These are phyloP conservation scores for Delonix regia DNA, from an alignment of 306 rosid species.

Conservation along the genomic window DNA sequence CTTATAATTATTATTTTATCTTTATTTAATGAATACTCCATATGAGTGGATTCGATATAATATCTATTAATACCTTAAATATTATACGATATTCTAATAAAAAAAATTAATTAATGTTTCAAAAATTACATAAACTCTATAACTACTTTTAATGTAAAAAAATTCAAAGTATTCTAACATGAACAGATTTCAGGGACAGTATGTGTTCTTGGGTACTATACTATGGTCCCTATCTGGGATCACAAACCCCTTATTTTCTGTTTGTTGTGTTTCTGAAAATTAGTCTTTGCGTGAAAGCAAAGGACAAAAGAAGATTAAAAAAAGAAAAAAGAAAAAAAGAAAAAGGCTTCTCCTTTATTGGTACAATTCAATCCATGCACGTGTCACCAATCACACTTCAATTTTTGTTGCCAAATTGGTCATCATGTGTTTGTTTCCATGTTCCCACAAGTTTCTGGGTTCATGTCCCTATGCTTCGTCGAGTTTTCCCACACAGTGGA, in stretches of 20 bases:
- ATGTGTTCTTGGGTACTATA: neutral
- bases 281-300: conserved; percentile 73
- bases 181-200: neutral
- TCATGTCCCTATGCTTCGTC: conserved; percentile 19
- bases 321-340: neutral
- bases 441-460: conserved; percentile 5
- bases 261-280: conserved; percentile 45
- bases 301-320: neutral
- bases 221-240: conserved; percentile 63
- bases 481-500: conserved; percentile 41
- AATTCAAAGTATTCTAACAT: neutral
- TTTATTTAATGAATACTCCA: too few relatives aligned
- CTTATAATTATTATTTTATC: too few relatives aligned
- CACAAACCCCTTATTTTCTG: conserved; percentile 37
- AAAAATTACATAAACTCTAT: too few relatives aligned
- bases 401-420: conserved; percentile 28
- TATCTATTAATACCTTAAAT: too few relatives aligned
- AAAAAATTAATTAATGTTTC: too few relatives aligned
- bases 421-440: conserved; percentile 26
- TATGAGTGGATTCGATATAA: too few relatives aligned
- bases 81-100: too few relatives aligned
- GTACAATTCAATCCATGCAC: conserved; percentile 42
- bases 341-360: conserved; percentile 25
- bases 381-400: conserved; percentile 37
- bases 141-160: too few relatives aligned